Conservation (phyloP, 106 monocot species). For the Phalaenopsis aphrodite region DNA sequence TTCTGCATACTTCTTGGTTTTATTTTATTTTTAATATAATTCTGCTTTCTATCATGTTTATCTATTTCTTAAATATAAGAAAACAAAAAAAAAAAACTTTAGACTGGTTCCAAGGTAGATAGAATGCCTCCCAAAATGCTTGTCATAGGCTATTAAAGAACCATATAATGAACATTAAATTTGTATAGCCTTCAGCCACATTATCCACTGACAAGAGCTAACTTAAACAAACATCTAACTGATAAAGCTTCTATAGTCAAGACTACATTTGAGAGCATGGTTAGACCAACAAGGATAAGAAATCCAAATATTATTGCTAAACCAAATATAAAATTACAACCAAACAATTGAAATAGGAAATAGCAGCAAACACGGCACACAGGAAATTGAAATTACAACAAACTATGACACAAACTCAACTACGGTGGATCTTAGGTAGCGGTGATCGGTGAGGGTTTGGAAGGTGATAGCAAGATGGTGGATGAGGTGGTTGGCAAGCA, state of each 20-base stretch:
- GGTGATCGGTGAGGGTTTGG: too few relatives aligned
- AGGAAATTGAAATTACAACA: too few relatives aligned
- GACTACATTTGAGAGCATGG: not conserved
- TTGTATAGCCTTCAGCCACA: not conserved
- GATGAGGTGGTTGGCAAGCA: too few relatives aligned
- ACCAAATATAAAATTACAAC: too few relatives aligned
- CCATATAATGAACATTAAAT: not conserved
- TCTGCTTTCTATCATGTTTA: not conserved
- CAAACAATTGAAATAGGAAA: too few relatives aligned
- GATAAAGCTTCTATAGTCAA: not conserved
- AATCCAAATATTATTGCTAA: too few relatives aligned
- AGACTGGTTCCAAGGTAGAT: not conserved
- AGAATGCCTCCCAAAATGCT: not conserved
- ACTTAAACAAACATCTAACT: not conserved
- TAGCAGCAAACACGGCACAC: too few relatives aligned
- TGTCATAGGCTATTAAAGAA: not conserved
- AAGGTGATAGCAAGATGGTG: too few relatives aligned
- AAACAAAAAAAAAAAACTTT: not conserved
- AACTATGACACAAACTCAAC: too few relatives aligned
- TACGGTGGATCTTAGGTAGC: too few relatives aligned
- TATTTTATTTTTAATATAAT: not conserved
- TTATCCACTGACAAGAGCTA: not conserved
- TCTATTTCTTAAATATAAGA: not conserved
- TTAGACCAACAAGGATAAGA: too few relatives aligned
- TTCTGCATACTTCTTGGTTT: too few relatives aligned